Base-by-base conservation (phyloP, 2,329 filamentous ascomycete genomes). In the Nothophoma quercina region DNA sequence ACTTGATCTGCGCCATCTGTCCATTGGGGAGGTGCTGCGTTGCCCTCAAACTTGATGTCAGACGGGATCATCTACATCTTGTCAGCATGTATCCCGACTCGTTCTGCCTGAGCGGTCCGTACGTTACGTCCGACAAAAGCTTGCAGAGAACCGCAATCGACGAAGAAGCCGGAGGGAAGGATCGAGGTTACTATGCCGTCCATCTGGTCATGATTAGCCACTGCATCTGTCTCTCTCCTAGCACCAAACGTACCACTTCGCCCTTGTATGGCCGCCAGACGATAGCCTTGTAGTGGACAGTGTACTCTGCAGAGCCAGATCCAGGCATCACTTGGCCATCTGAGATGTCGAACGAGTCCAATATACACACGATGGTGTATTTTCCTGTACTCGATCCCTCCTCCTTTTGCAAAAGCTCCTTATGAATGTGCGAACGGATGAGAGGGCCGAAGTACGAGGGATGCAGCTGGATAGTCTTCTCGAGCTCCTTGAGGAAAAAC, bases 401-500 rank as follows among this genome's bases (percentile, higher is more conserved):
- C 57, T 97, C 91, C 72, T 98, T 93, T 70, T 90, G 88, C 60
- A 96, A 84, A 22, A 99, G 86, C 76, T 93, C 92, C 64, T 89
- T 88, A 43, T 90, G 93, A 32, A 99, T 90, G 67, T 96, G 88
- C 64, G 96, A 89, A 67, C 93, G 88, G 81, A 97, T 96, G 72
- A 95, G 91, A 59, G 91, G 88, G 52, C 93, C 93, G 73, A 99
- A 98, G 79, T 96, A 99, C 10, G 93, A 98, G 22, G 95, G 95
- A 73, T 99, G 95, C 70, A 99, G 85, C 65, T 91, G 93, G 69
- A 98, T 93, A 71, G 91, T 89, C 73, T 93, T 92, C 79, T 96
- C 92, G 77, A 98, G 88, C 73, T 96, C 93, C 78, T 96, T 91
- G 62, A 99, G 90, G 81, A 99, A 99, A 78, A 98, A 99, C 95